Base-by-base conservation (phyloP, 768 basidiomycete genomes). In the Coprinopsis sp. region DNA sequence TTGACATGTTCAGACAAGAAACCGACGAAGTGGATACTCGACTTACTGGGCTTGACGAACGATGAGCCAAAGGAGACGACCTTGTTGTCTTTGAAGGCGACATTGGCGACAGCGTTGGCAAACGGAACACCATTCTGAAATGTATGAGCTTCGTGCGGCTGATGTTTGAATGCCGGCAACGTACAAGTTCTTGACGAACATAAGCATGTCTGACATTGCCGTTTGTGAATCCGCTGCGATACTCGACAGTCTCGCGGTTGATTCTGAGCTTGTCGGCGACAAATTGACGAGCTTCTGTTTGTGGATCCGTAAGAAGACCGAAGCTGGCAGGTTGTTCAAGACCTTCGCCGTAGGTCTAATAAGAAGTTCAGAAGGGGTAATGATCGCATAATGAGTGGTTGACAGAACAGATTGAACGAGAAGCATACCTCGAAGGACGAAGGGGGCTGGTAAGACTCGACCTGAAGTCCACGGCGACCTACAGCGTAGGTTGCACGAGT, bases 81-180 rank as follows among this genome's bases (percentile, higher is more conserved):
- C 40, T 57, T 60, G 33, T 53, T 51, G 21, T 49, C 49, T 30
- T 64, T 64, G 43, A 55, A 62, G 1, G 62, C 64, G 21, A 67
- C 61, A 37, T 69, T 66, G 13, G 64, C 67, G 7, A 67, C 67
- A 30, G 64, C 66, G 44, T 69, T 68, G 4, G 60, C 57, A 24
- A 67, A 58, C 10, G 60, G 57, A 23, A 64, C 58, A 14, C 57
- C 60, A 23, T 64, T 47, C 64, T 65, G n/a, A 2, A 36, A 8
- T 13, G n/a, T 16, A 23, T 36, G 7, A 34, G 33, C 22, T 12
- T 14, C 28, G 16, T 23, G 28, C 13, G 14, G 22, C 11, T 33
- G 8, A 39, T 21, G 23, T 13, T 14, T 7, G 29, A 33, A 28
- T 33, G 13, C 14, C 8, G 23, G 18, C 21, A 10, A n/a, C 44